These are phyloP conservation scores for Grosmannia huntii DNA, from an alignment of 2,329 filamentous ascomycete species.

Conservation along the genomic window DNA sequence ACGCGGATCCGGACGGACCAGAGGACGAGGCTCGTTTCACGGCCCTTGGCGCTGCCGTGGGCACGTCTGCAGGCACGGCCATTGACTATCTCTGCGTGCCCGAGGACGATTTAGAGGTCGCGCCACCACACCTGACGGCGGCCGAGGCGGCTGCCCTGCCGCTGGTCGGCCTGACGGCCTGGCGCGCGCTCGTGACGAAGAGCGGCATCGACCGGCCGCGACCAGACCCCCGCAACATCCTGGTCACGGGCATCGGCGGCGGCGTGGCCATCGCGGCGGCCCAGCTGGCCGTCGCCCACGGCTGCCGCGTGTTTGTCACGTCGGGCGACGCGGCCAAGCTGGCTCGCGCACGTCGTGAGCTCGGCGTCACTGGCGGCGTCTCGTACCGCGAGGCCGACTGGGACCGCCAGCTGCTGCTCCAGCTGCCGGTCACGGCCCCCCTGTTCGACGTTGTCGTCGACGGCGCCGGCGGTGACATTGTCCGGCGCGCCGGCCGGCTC, in stretches of 20 bases:
- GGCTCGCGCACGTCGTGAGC: conserved; percentile 44
- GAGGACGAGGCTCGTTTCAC: conserved; percentile 47
- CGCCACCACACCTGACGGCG: conserved; percentile 57
- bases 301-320: conserved; percentile 71
- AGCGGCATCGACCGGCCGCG: conserved; percentile 36
- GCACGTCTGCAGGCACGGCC: conserved; percentile 55
- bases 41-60: conserved; percentile 57
- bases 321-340: conserved; percentile 67
- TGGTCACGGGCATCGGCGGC: conserved; percentile 86
- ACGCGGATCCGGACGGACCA: conserved; percentile 55
- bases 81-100: conserved; percentile 61
- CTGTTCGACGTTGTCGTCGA: conserved; percentile 78
- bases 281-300: conserved; percentile 63
- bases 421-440: conserved; percentile 52
- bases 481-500: conserved; percentile 53
- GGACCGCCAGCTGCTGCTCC: conserved; percentile 59
- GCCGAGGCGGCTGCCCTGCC: conserved; percentile 75
- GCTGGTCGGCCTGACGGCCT: conserved; percentile 74
- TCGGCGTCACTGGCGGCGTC: conserved; percentile 76
- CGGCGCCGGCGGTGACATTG: conserved; percentile 76
- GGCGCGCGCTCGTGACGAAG: conserved; percentile 77
- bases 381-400: conserved; percentile 66
- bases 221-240: conserved; percentile 51
- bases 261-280: conserved; percentile 77
- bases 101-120: conserved; percentile 60